These are phyloP conservation scores for Picocystis sp. DNA, from an alignment of 163 green algal genomes.

Conservation along the genomic window DNA sequence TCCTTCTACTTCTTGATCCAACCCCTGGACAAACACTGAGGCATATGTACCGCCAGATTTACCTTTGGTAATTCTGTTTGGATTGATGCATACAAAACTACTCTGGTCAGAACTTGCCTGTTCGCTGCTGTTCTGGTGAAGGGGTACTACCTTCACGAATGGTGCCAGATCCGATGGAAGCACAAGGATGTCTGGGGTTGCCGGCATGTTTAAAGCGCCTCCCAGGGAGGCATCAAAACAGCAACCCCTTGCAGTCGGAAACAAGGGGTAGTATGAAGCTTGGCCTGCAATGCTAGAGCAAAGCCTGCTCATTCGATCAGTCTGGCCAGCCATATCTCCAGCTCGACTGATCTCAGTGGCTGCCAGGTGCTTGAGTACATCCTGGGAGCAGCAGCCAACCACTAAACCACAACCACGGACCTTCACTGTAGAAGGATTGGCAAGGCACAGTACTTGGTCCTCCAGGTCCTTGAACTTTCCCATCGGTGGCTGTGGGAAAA, in stretches of 20 bases:
- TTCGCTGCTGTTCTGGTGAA: constrained; percentile 1
- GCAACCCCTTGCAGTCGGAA: constrained; percentile 32
- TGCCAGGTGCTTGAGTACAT: constrained; percentile 1
- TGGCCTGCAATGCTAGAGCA: constrained; percentile 23
- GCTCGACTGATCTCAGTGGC: neutral
- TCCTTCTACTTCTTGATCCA: neutral
- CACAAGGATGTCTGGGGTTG: constrained; percentile 51
- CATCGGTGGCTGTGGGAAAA: constrained; percentile 50
- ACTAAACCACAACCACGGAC: constrained; percentile 1
- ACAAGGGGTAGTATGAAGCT: constrained; percentile 44
- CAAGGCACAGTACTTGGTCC: constrained; percentile 23
- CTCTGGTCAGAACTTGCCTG: neutral
- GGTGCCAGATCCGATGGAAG: constrained; percentile 60
- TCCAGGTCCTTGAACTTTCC: neutral
- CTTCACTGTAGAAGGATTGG: constrained; percentile 34
- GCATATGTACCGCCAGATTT: constrained; percentile 43
- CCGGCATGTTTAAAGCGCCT: constrained; percentile 30
- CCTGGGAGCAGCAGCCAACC: constrained; percentile 4
- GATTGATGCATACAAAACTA: constrained; percentile 22
- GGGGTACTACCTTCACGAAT: constrained; percentile 46
- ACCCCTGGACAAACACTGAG: constrained; percentile 21
- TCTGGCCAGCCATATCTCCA: no score
- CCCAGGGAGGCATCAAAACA: constrained; percentile 43
- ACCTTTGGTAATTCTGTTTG: constrained; percentile 49
- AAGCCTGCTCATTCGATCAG: constrained; percentile 7